Base-by-base conservation (phyloP, 306 rosid species). In the Medicago ruthenica region DNA sequence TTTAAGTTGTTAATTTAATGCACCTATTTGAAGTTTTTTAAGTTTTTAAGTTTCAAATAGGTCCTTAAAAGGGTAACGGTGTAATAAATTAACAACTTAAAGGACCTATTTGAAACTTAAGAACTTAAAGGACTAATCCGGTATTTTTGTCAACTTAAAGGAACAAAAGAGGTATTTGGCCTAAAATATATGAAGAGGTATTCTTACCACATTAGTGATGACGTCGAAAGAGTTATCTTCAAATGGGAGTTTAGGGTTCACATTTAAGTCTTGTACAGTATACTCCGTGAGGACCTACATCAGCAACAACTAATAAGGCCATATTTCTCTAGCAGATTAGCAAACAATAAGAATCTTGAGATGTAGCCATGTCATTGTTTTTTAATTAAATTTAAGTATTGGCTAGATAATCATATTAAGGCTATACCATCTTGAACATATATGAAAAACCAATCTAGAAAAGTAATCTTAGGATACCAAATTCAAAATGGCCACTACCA, bases 161-260 rank as follows among this genome's bases (percentile, higher is more conserved):
- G n/a, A n/a, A n/a, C n/a, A n/a, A n/a, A n/a, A n/a, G n/a, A n/a
- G n/a, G n/a, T n/a, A n/a, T n/a, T n/a, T n/a, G n/a, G n/a, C n/a
- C n/a, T n/a, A n/a, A n/a, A n/a, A 9, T 55, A 79, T 10, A 24
- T 53, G 61, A 73, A 42, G 44, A 57, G 10, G 47, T 12, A 21
- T 14, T 76, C 81, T 36, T 88, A 92, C 97, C 86, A 86, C 96
- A 79, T 92, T 89, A 42, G 97, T 88, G 79, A 89, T 88, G 44
- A 92, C 69, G 36, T 89, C 87, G 14, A 89, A 92, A 44, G 97
- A 88, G 71, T 84, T 85, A 81, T 92, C 97, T 53, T 86, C 90
- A 67, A 92, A 86, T 37, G 91, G 91, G 71, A 92, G 82, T 73
- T 65, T 84, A 74, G 93, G 93, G 75, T 86, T 81, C 86, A 85